Percentiles rank a stretch among this genome's conserved stretches.
Conservation (phyloP, 2,329 filamentous ascomycete genomes). For the Trichoderma lentiforme region DNA sequence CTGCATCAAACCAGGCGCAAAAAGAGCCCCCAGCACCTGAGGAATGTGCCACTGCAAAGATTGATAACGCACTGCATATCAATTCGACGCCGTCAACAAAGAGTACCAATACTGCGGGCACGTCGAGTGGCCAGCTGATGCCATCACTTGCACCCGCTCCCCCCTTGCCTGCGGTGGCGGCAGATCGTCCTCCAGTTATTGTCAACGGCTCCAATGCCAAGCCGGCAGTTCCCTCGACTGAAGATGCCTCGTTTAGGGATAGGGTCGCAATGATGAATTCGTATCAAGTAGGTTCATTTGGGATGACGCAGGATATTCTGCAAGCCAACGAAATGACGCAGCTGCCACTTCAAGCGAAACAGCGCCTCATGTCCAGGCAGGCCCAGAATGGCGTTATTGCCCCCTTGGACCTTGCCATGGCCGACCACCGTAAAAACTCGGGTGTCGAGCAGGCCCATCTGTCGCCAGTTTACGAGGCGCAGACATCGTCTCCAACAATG, state of each 20-base stretch:
- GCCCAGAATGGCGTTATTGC: slow-evolving; percentile 50
- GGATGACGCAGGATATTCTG: slow-evolving; percentile 27
- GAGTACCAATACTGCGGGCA: neutral
- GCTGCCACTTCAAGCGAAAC: slow-evolving; percentile 35
- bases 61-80: slow-evolving; percentile 32
- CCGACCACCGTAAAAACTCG: slow-evolving; percentile 40
- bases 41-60: slow-evolving; percentile 20
- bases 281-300: slow-evolving; percentile 25
- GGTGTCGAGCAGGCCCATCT: slow-evolving; percentile 49
- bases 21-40: slow-evolving; percentile 22
- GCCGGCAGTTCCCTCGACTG: slow-evolving; percentile 23
- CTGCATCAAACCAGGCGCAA: slow-evolving; percentile 17
- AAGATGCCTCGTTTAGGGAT: slow-evolving; percentile 42
- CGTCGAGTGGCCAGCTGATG: neutral
- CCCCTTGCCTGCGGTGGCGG: slow-evolving; percentile 21
- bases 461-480: slow-evolving; percentile 71
- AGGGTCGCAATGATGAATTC: slow-evolving; percentile 41
- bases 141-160: slow-evolving; percentile 12
- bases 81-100: slow-evolving; percentile 18
- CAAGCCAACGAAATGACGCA: slow-evolving; percentile 32
- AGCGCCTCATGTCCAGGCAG: slow-evolving; percentile 39
- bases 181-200: slow-evolving; percentile 32
- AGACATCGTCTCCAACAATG: slow-evolving; percentile 65
- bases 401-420: slow-evolving; percentile 54
- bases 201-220: slow-evolving; percentile 35